Evolutionary conservation across 176 grass and related monocot species (phyloP), one percentile per base, ranked within the genome.

Genomic region (Oryza glumipatula): DNA sequence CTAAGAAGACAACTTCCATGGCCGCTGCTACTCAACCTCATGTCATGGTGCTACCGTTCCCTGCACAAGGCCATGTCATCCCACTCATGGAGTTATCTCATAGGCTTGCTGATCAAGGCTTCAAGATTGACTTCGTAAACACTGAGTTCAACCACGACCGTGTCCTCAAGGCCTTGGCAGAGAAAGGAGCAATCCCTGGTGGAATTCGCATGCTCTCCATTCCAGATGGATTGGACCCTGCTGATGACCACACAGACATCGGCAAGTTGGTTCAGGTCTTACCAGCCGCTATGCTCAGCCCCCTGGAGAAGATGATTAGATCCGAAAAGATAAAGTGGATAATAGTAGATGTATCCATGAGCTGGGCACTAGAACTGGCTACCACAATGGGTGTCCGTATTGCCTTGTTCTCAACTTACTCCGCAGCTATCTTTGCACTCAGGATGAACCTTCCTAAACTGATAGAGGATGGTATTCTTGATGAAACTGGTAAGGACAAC

Each of bases 1-100:
- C 11, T 67, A 21, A 24, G 79, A 47, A 74, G 36, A 83, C 38
- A 74, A 9, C 16, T 63, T 36, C 49, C 72, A 89, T 89, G 89
- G 76, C 76, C 21, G 16, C 81, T 12, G 16, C 16, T 72, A 0
- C 82, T 84, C 72, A 87, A 79, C 83, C 52, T 76, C 93, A 82
- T 95, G 79, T 86, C n/a, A 45, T 95, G 74, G 82, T 90, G 17
- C 51, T 92, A 21, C 93, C 88, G 11, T 87, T 90, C 33, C 90
- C 86, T 63, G 90, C 80, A 60, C 90, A 92, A 84, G 88, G 88
- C 49, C 93, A 90, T 90, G 88, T 90, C 77, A 86, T 95, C 72
- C 90, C 90, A 5, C 77, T 95, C 80, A 92, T 95, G 86, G 90
- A 90, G 70, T 84, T 88, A 22, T 88, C 90, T 28, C 86, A 82